A percentile compares a stretch with the other conserved stretches of the same genome.
phyloP scores from a whole-genome alignment of 176 grass and related monocot genomes.

The Oryza punctata region DNA sequence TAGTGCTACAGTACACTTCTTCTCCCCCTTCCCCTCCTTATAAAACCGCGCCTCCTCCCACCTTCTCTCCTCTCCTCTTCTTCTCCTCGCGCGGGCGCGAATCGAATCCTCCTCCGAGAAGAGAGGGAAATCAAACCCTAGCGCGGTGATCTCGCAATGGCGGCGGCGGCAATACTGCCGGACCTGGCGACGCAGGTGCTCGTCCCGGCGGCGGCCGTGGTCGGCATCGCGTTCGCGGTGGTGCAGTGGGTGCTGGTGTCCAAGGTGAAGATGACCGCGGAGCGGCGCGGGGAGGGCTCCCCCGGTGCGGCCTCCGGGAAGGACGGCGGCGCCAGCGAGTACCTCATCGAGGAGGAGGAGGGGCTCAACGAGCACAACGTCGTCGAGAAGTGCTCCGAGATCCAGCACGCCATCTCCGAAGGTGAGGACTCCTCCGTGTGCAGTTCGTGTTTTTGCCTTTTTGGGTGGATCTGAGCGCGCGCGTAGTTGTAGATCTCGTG shows the following conservation, averaged over 20 bases:
- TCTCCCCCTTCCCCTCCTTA: not conserved
- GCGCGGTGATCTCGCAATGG: constrained; percentile 42
- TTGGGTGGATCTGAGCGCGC: not conserved
- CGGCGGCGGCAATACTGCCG: constrained; percentile 56
- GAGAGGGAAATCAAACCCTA: not conserved
- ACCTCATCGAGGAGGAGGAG: constrained; percentile 91
- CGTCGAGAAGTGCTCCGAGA: constrained; percentile 86
- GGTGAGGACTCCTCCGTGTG: constrained; percentile 49
- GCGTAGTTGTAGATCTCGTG: constrained; percentile 17
- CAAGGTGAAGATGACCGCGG: constrained; percentile 60
- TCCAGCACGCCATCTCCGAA: constrained; percentile 90
- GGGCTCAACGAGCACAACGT: constrained; percentile 88
- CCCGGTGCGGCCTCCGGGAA: constrained; percentile 10
- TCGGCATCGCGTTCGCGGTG: constrained; percentile 79
- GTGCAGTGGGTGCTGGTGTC: constrained; percentile 79
- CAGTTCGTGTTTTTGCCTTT: not conserved
- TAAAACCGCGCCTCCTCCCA: constrained; percentile 20
- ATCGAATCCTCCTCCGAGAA: not conserved
- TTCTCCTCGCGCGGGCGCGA: not conserved
- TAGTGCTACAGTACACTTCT: not conserved
- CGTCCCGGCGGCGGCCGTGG: constrained; percentile 61
- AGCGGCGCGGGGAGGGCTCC: constrained; percentile 20
- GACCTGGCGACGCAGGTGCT: constrained; percentile 73
- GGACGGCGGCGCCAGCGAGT: constrained; percentile 53
- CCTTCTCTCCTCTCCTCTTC: not conserved